phyloP scores from a whole-genome alignment of 192 early-diverging fungal genomes.

The Entomortierella lignicola region DNA sequence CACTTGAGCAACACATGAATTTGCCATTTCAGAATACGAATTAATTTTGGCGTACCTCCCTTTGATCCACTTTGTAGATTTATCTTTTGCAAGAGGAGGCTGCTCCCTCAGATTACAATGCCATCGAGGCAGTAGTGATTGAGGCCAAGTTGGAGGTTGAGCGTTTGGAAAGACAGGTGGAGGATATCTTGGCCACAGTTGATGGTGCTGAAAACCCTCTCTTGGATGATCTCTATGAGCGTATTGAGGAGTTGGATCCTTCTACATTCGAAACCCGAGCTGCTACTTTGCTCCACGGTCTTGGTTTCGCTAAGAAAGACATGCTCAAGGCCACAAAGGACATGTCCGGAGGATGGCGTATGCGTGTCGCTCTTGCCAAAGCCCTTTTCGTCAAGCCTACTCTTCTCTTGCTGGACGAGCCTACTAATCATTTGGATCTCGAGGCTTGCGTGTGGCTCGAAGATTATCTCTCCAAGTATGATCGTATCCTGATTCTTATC shows the following conservation, averaged over 20 bases:
- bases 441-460: conserved; percentile 98
- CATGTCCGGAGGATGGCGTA: conserved; percentile 99
- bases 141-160: conserved; percentile 90
- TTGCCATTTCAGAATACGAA: too few species aligned
- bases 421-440: conserved; percentile 91
- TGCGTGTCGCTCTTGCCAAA: conserved; percentile 97
- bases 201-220: conserved; percentile 86
- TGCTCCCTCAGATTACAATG: conserved; percentile 91
- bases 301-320: conserved; percentile 89
- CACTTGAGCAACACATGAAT: too few species aligned
- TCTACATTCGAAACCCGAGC: conserved; percentile 95
- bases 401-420: conserved; percentile 90
- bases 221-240: conserved; percentile 95
- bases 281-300: conserved; percentile 89
- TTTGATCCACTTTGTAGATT: conserved; percentile 58
- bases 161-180: conserved; percentile 92
- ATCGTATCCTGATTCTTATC: conserved; percentile 84
- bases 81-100: conserved; percentile 97
- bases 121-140: conserved; percentile 91
- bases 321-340: conserved; percentile 96
- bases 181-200: conserved; percentile 86
- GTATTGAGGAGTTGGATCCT: conserved; percentile 94
- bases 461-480: conserved; percentile 87
- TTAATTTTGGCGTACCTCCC: too few species aligned
- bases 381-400: conserved; percentile 97